Evolutionary conservation across 2,329 filamentous ascomycete genomes (phyloP).

Genomic region (Cladosporium austrohemisphaericum): DNA sequence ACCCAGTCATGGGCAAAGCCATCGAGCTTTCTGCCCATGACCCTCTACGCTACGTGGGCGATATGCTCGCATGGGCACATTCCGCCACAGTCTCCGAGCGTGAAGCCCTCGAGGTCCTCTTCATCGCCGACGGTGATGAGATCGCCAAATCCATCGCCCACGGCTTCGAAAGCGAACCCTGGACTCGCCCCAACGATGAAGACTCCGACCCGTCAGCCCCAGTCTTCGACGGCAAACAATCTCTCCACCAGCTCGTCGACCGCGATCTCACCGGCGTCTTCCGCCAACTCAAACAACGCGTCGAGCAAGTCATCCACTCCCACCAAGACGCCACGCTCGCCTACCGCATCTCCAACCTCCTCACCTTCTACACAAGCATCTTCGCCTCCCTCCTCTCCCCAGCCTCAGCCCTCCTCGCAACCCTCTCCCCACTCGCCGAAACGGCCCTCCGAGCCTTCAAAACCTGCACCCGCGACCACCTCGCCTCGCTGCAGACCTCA

Average conservation of each 20-base stretch:
- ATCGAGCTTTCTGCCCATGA: slow-evolving; percentile 95
- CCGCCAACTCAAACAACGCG: slow-evolving; percentile 78
- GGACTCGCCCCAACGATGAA: slow-evolving; percentile 59
- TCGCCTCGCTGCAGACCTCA: slow-evolving; percentile 66
- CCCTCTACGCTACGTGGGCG: slow-evolving; percentile 82
- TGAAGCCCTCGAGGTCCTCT: slow-evolving; percentile 86
- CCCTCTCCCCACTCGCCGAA: slow-evolving; percentile 65
- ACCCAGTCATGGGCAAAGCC: slow-evolving; percentile 61
- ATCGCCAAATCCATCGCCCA: slow-evolving; percentile 77
- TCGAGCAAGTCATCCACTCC: slow-evolving; percentile 87
- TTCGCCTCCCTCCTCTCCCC: slow-evolving; percentile 74
- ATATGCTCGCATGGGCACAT: slow-evolving; percentile 97
- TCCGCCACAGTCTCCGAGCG: slow-evolving; percentile 90
- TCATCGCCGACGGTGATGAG: slow-evolving; percentile 85
- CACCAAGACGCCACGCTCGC: slow-evolving; percentile 85
- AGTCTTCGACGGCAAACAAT: slow-evolving; percentile 74
- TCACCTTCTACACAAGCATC: slow-evolving; percentile 83
- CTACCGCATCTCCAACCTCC: slow-evolving; percentile 84
- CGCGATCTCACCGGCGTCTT: slow-evolving; percentile 78
- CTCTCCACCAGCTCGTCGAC: slow-evolving; percentile 81
- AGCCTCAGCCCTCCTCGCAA: slow-evolving; percentile 65
- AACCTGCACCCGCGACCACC: slow-evolving; percentile 73
- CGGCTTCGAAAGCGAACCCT: slow-evolving; percentile 77
- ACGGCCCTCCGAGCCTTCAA: slow-evolving; percentile 81
- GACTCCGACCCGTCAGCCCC: slow-evolving; percentile 32